Evolutionary conservation across 1,139 yeast species (phyloP).

Genomic region (Suhomyces bribrorum): DNA sequence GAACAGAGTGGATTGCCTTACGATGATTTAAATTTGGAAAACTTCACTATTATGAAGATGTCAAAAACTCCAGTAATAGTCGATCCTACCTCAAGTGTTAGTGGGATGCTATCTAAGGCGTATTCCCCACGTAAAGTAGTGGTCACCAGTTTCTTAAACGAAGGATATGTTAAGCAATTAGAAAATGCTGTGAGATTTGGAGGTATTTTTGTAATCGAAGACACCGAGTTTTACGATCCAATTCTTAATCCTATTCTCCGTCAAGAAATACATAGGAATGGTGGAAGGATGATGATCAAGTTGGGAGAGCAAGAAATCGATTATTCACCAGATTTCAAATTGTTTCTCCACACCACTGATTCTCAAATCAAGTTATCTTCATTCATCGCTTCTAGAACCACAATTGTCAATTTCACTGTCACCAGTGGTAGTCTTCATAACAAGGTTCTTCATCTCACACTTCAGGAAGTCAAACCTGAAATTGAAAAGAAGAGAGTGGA

Average conservation of each 20-base stretch:
- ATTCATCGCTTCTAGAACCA: constrained; percentile 61
- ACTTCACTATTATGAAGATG: constrained; percentile 55
- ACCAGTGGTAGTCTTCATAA: constrained; percentile 67
- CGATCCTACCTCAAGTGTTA: constrained; percentile 65
- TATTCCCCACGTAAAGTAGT: constrained; percentile 41
- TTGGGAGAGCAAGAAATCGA: constrained; percentile 70
- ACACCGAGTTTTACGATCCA: constrained; percentile 82
- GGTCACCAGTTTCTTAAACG: constrained; percentile 71
- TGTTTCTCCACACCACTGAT: constrained; percentile 65
- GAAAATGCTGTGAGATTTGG: constrained; percentile 88
- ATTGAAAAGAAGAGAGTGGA: constrained; percentile 59
- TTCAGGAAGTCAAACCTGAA: constrained; percentile 64
- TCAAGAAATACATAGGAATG: constrained; percentile 61
- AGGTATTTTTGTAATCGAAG: constrained; percentile 66
- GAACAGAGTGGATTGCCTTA: constrained; percentile 51
- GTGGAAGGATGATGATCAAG: constrained; percentile 66
- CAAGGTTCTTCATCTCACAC: constrained; percentile 60
- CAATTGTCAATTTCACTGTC: constrained; percentile 68
- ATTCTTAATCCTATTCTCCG: constrained; percentile 62
- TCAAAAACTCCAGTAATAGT: constrained; percentile 55
- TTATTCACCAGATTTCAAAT: constrained; percentile 60
- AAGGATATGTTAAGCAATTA: constrained; percentile 65
- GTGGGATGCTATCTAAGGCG: constrained; percentile 40
- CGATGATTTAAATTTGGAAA: constrained; percentile 65
- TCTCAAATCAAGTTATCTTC: constrained; percentile 49